These are phyloP conservation scores for Blastomyces silverae DNA, from an alignment of 2,329 filamentous ascomycete genomes.

Conservation along the genomic window DNA sequence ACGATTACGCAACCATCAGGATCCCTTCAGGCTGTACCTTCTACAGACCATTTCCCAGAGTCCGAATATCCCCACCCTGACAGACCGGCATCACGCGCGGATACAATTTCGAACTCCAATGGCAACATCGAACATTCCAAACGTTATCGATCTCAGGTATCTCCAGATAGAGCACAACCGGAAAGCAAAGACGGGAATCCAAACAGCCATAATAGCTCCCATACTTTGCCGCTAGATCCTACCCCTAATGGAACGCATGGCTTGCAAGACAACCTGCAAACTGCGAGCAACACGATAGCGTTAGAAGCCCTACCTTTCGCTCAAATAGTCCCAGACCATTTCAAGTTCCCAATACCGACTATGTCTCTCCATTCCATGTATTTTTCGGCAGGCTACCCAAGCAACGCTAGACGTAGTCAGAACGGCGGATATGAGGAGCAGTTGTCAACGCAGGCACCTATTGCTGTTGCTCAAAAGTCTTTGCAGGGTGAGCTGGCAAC, in stretches of 20 bases:
- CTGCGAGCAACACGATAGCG: slow-evolving; percentile 19
- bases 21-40: slow-evolving; percentile 31
- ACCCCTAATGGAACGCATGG: slow-evolving; percentile 18
- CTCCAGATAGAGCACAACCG: not conserved
- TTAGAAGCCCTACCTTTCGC: slow-evolving; percentile 34
- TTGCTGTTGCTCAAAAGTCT: slow-evolving; percentile 35
- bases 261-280: not conserved
- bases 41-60: slow-evolving; percentile 35
- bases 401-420: slow-evolving; percentile 19
- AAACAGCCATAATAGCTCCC: not conserved
- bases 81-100: slow-evolving; percentile 14
- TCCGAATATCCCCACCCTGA: slow-evolving; percentile 35
- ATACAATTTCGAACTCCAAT: slow-evolving; percentile 15
- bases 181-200: not conserved
- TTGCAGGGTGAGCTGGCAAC: slow-evolving; percentile 37
- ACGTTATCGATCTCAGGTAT: not conserved
- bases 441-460: slow-evolving; percentile 38
- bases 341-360: slow-evolving; percentile 27
- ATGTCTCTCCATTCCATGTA: slow-evolving; percentile 37
- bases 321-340: slow-evolving; percentile 30
- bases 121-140: slow-evolving; percentile 10
- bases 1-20: slow-evolving; percentile 17
- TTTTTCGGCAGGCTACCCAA: slow-evolving; percentile 26
- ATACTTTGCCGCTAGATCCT: slow-evolving; percentile 2
- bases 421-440: slow-evolving; percentile 29